Conservation (phyloP, 108 stramenopile genomes). For the Stephanodiscus minutulus region DNA sequence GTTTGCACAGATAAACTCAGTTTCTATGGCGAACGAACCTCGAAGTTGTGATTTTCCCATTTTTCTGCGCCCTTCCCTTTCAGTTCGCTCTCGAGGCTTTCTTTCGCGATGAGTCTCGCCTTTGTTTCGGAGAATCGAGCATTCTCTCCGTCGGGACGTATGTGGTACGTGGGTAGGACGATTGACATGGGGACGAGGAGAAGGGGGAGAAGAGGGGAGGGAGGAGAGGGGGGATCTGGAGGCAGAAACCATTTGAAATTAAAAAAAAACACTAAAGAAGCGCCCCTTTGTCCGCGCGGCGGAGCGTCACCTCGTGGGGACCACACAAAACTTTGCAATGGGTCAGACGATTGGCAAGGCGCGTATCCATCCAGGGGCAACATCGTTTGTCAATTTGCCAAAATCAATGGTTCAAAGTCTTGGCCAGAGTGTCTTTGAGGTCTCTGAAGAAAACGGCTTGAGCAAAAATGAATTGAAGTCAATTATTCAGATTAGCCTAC, state of each 20-base stretch:
- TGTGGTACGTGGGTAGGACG: constrained; percentile 40
- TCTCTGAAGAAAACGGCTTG: constrained; percentile 26
- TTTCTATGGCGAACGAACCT: constrained; percentile 20
- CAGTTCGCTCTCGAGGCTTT: constrained; percentile 46
- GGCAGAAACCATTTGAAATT: no score
- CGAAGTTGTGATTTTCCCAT: constrained; percentile 47
- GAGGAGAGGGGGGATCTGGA: no score
- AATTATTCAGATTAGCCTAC: constrained; percentile 23
- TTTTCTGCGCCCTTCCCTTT: constrained; percentile 42
- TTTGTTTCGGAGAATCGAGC: constrained; percentile 48
- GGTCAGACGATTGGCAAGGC: constrained; percentile 33
- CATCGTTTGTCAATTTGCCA: constrained; percentile 35
- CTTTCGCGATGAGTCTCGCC: constrained; percentile 35
- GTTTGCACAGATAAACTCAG: neutral
- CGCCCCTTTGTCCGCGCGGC: no score
- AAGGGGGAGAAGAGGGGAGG: neutral
- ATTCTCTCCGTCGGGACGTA: constrained; percentile 42
- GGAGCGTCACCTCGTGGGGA: no score
- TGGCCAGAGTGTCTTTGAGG: constrained; percentile 20
- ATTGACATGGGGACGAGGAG: neutral
- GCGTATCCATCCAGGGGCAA: constrained; percentile 12
- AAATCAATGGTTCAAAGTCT: constrained; percentile 15
- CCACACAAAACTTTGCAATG: constrained; percentile 9
- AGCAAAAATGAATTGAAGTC: constrained; percentile 16
- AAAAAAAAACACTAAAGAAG: no score